Base-by-base conservation (phyloP, 306 rosid genomes). In the Oxytropis ochrocephala region DNA sequence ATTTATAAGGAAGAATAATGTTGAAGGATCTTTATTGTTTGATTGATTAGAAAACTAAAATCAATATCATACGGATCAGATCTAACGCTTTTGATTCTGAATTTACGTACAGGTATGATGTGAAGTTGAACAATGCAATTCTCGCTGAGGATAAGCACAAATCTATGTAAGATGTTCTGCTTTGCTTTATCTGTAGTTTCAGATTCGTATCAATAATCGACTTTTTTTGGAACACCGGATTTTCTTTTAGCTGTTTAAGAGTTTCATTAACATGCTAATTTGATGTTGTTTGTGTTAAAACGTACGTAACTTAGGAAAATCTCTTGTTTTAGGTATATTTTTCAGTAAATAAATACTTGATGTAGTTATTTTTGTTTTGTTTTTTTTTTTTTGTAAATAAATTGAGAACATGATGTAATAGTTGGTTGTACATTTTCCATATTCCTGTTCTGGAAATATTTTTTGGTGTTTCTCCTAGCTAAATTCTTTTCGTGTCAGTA, bases 71-170 rank as follows among this genome's bases (percentile, higher is more conserved):
- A 67, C 2, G 21, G 24, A 47, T 70, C 55, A 44, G 70, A 59
- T 70, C 78, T 82, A 4, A 17, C 58, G 16, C 4, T 64, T 64
- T 1, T 76, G 24, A 6, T 41, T 73, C 57, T 73, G 8, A 42
- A 9, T 74, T 46, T 54, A 35, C 41, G 33, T 39, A 18, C 94
- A 94, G 97, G 47, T 94, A 86, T 29, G 96, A 75, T 27, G 36
- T 90, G 77, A 84, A 87, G 86, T 70, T 76, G 77, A 90, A 94
- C 88, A 43, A 90, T 78, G 96, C 96, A 12, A 88, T 88, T 77
- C 91, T 90, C 61, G 95, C 98, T 0, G 97, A 94, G 83, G 98
- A 90, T 21, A 94, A 90, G 77, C 97, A 94, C 82, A 78, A 88
- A 56, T 86, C 92, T 11, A 94, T 94, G 98, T 94, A 81, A 73